Base-by-base conservation (phyloP, 305 asterid genomes). In the Solanum hybrid region DNA sequence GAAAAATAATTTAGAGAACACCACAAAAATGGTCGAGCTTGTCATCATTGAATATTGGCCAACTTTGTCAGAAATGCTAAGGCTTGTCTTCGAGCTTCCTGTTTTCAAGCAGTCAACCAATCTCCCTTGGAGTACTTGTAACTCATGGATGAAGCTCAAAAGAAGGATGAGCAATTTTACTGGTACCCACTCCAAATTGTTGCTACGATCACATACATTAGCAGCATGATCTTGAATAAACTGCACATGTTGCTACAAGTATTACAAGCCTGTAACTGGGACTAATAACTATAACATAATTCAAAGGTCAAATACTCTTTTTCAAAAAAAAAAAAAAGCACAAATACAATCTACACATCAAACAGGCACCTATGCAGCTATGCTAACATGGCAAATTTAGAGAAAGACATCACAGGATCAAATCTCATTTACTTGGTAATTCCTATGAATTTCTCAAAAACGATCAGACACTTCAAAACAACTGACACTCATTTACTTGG, bases 131-230 rank as follows among this genome's bases (percentile, higher is more conserved):
- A 93, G 91, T 91, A 95, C 82, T 89, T 94, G 94, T 91, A 96
- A 94, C 92, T 97, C 99, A 90, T 94, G 95, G 91, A 96, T 91
- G 95, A 97, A 93, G 92, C 97, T 93, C 90, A 91, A 95, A 88
- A 95, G 90, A 83, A 97, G 95, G 90, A 96, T 93, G 84, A 96
- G 94, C 92, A 94, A 96, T 93, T 97, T 97, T 93, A 95, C 96
- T 7, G 94, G 93, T 90, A 92, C 91, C 94, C 95, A 93, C 90
- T 94, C 94, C 90, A 89, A 61, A 89, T 51, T 89, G 91, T 91
- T 92, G 87, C 92, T 92, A 90, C 88, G 91, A 89, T 91, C 93
- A 94, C 92, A 95, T 90, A 95, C 51, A 90, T 91, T 93, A 92
- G 83, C 90, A 51, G 96, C 96, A 87, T 93, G 93, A 80, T 93